A percentile compares a stretch with the other conserved stretches of the same genome.
Conservation (phyloP, 169 alveolate species). For the Perkinsus chesapeaki region DNA sequence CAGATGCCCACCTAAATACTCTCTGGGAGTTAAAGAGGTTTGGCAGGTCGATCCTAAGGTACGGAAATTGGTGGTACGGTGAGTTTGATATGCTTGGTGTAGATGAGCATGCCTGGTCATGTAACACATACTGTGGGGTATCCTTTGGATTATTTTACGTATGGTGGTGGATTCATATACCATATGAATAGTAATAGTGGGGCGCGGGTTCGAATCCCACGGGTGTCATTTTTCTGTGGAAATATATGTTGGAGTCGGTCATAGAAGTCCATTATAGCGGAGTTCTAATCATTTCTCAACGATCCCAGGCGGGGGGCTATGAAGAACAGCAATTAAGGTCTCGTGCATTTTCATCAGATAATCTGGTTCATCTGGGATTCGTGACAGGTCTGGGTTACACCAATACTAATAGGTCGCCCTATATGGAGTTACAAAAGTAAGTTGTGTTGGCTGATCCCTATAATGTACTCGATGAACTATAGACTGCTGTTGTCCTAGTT, state of each 20-base stretch:
- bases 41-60: conserved; percentile 38
- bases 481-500: too few relatives aligned
- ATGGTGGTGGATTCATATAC: conserved; percentile 75
- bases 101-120: not conserved
- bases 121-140: conserved; percentile 59
- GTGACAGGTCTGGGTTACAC: conserved; percentile 66
- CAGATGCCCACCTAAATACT: conserved; percentile 46
- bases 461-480: too few relatives aligned
- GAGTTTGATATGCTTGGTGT: not conserved
- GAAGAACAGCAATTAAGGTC: too few relatives aligned
- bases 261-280: too few relatives aligned
- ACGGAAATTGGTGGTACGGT: not conserved
- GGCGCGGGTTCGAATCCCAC: conserved; percentile 18
- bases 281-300: too few relatives aligned
- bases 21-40: conserved; percentile 57
- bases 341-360: not conserved
- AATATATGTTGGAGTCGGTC: too few relatives aligned
- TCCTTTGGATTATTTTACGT: conserved; percentile 60
- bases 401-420: conserved; percentile 64
- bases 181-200: conserved; percentile 47
- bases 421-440: conserved; percentile 56
- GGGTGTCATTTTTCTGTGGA: too few relatives aligned
- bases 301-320: too few relatives aligned
- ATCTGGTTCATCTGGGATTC: conserved; percentile 56
- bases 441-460: not conserved